Evolutionary conservation across 1,284 basidiomycete genomes (phyloP).

Genomic region (Serendipita sp.): DNA sequence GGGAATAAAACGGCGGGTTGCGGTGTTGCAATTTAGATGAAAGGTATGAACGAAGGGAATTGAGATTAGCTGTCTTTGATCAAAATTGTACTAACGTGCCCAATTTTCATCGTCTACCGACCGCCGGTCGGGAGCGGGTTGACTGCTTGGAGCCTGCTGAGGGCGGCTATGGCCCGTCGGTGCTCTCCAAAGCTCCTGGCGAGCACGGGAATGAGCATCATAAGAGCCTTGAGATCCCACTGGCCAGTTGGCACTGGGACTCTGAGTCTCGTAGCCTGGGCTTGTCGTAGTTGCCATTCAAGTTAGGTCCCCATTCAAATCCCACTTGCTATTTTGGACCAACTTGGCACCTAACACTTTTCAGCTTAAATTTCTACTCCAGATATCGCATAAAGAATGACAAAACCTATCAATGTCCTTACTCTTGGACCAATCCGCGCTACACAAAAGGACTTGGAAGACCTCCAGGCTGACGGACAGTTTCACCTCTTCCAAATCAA

Average conservation of each 20-base stretch:
- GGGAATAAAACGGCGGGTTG: neutral
- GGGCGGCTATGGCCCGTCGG: neutral
- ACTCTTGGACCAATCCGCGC: neutral
- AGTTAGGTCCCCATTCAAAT: neutral
- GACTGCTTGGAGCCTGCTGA: neutral
- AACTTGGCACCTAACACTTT: neutral
- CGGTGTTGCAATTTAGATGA: neutral
- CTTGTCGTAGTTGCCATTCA: constrained; percentile 2
- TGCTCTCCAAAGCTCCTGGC: constrained; percentile 2
- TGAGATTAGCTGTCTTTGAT: neutral
- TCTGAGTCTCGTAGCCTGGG: neutral
- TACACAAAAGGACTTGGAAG: neutral
- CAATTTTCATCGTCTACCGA: neutral
- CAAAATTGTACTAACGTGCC: neutral
- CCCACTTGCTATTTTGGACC: neutral
- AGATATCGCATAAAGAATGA: neutral
- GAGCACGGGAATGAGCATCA: neutral
- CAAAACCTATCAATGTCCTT: neutral
- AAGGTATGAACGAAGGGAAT: neutral
- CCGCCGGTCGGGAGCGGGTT: neutral
- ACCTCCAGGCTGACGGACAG: neutral
- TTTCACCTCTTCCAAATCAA: neutral
- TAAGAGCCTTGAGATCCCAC: neutral
- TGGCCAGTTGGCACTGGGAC: neutral
- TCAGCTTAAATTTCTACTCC: neutral